Evolutionary conservation across 2,329 filamentous ascomycete species (phyloP), one percentile per base, ranked within the genome.

Genomic region (Trichophyton rubrum): DNA sequence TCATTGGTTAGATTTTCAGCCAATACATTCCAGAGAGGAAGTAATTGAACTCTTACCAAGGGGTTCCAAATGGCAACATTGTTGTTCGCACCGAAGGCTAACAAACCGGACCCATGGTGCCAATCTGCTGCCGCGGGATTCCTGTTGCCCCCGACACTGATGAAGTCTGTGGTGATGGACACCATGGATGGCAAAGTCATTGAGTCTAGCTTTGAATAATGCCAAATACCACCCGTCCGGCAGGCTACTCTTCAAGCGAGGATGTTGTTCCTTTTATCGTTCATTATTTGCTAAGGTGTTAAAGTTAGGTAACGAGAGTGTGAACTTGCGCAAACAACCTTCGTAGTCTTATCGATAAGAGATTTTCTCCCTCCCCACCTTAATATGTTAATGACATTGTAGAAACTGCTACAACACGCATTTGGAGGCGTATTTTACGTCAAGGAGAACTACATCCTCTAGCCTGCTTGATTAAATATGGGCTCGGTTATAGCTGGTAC

Each of bases 111-210:
- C 64, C 80, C 76, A 20, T 75, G 70, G 70, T 88, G 85, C 93
- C 93, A 99, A 75, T 97, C 92, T 30, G 92, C 91, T 30, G 90
- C 88, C 15, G 87, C 85, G 17, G 92, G 88, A 68, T 97, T 89
- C 67, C 92, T 82, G 73, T 97, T 99, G 55, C 90, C 92, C 63
- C 93, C 93, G 64, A 86, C 85, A 55, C 89, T 86, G 66, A 93
- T 78, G 67, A 81, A 84, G 49, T 80, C 77, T 20, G 73, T 69
- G 60, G 69, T 67, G 40, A 74, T 67, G 38, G 69, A 72, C 59
- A 71, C 71, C 74, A 76, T 75, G 66, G 64, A 66, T 66, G 59
- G 59, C 57, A 27, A 49, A 20, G 41, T 43, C 15, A 43, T 24
- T 20, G 15, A 43, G 22, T 13, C 22, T 2, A 9, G 11, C 13